These are phyloP conservation scores for Aspergillus caelatus DNA, from an alignment of 2,329 filamentous ascomycete genomes.

Conservation along the genomic window DNA sequence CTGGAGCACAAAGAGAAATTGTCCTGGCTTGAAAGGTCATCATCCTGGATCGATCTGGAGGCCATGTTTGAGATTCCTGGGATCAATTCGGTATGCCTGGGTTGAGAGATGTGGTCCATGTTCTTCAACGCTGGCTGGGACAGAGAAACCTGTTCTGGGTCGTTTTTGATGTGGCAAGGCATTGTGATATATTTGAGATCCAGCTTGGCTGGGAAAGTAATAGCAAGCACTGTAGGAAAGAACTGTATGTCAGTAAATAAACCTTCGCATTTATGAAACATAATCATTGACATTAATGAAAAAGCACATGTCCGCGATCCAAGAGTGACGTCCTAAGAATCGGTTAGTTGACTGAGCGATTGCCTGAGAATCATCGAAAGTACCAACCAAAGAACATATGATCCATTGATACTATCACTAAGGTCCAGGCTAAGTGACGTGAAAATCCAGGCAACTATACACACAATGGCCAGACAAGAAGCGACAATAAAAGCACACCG, in stretches of 20 bases:
- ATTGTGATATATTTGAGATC: constrained; percentile 33
- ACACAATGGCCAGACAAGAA: constrained; percentile 8
- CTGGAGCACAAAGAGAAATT: constrained; percentile 46
- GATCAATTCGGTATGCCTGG: constrained; percentile 39
- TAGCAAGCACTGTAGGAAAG: constrained; percentile 32
- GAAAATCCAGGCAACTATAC: constrained; percentile 11
- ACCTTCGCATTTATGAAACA: constrained; percentile 22
- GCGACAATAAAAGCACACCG: constrained; percentile 4
- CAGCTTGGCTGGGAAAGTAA: constrained; percentile 22
- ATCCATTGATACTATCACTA: background rate
- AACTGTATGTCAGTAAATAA: constrained; percentile 36
- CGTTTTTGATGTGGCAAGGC: constrained; percentile 42
- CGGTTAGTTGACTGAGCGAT: constrained; percentile 6
- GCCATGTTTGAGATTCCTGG: constrained; percentile 43
- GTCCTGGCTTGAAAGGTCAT: constrained; percentile 47
- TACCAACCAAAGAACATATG: constrained; percentile 13
- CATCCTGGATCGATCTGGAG: constrained; percentile 45
- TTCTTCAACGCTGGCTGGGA: constrained; percentile 33
- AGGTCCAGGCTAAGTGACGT: constrained; percentile 13
- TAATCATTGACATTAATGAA: constrained; percentile 18
- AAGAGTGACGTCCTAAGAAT: background rate
- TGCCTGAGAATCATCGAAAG: background rate
- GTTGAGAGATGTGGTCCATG: constrained; percentile 37
- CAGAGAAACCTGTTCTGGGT: constrained; percentile 41
- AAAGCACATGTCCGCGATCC: constrained; percentile 25